Evolutionary conservation across 2,329 filamentous ascomycete genomes (phyloP), one percentile per base, ranked within the genome.

Genomic region (Epichloe bromicola): DNA sequence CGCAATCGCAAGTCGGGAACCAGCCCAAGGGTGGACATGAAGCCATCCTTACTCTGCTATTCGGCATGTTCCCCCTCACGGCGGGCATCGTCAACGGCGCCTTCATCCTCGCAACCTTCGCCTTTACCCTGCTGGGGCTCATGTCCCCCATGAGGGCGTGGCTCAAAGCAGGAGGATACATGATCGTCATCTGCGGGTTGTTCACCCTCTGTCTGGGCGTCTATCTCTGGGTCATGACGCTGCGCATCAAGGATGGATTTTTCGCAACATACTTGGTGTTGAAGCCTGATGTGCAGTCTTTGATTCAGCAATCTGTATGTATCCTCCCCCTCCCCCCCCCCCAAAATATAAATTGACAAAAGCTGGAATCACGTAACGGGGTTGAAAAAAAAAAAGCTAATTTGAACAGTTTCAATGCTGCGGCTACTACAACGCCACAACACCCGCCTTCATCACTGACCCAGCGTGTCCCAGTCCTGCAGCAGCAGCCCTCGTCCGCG

Each of bases 401-500:
- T 11, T 37, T 4, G 20, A 14, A 45, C 61, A 88, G 81, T 90
- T 91, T 64, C 65, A 79, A 59, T 93, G 87, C 78, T 93, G 87
- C 60, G 87, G 87, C 55, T 93, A 87, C 69, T 69, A 78, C 58
- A 88, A 89, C 69, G 80, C 76, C 65, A 84, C 82, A 4, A 75
- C 79, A 12, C 84, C 85, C 11, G 80, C 82, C 48, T 91, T 90
- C 63, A 73, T 88, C 56, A 80, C 78, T 51, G 83, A 90, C 59
- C 57, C 65, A 5, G 79, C 75, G 2, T 93, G 87, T 65, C 75
- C 80, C 10, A 86, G 81, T 61, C 79, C 84, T 6, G 79, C 85
- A 2, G 77, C 82, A 38, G 86, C 87, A 2, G 82, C 83, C 14
- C 74, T 86, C 37, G 77, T 83, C 62, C 74, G 76, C 51, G 85